A percentile compares a stretch with the other conserved stretches of the same genome.
These are phyloP conservation scores for Cytospora schulzeri DNA, from an alignment of 2,329 filamentous ascomycete species.

Conservation along the genomic window DNA sequence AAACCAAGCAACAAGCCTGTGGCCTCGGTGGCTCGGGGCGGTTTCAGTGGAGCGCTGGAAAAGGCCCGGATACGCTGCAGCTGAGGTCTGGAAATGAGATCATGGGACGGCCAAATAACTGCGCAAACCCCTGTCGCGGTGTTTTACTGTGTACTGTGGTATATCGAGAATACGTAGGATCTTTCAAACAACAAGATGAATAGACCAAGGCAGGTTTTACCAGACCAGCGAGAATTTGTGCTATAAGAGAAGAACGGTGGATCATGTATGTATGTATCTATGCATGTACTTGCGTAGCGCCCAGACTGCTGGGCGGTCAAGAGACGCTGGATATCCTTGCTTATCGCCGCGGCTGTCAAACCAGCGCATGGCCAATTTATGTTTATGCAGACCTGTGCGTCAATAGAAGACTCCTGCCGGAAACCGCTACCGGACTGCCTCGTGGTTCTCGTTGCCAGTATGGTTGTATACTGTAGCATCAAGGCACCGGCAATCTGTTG, in stretches of 20 bases:
- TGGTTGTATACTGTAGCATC: too few relatives aligned
- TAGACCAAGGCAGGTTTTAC: not conserved
- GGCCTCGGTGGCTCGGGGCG: slow-evolving; percentile 25
- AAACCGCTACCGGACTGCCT: too few relatives aligned
- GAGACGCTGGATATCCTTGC: slow-evolving; percentile 2
- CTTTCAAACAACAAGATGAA: slow-evolving; percentile 8
- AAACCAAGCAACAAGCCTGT: slow-evolving; percentile 27
- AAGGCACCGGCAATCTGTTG: not conserved
- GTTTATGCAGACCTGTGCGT: not conserved
- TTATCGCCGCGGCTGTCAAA: slow-evolving; percentile 1
- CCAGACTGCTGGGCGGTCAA: slow-evolving; percentile 12
- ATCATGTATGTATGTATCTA: slow-evolving; percentile 6
- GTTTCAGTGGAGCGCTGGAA: slow-evolving; percentile 24
- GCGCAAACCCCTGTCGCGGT: slow-evolving; percentile 17
- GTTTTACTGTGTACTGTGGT: not conserved
- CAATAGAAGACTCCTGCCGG: not conserved
- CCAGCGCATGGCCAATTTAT: not conserved
- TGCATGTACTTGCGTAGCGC: not conserved
- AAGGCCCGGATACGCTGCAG: slow-evolving; percentile 29
- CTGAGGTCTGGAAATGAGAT: slow-evolving; percentile 25
- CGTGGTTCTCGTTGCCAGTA: not conserved
- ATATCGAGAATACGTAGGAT: not conserved
- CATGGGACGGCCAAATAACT: slow-evolving; percentile 21
- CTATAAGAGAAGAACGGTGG: slow-evolving; percentile 12
- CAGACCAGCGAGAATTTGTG: slow-evolving; percentile 19